These are phyloP conservation scores for Teunomyces kruisii DNA, from an alignment of 805 yeast genomes.

Conservation along the genomic window DNA sequence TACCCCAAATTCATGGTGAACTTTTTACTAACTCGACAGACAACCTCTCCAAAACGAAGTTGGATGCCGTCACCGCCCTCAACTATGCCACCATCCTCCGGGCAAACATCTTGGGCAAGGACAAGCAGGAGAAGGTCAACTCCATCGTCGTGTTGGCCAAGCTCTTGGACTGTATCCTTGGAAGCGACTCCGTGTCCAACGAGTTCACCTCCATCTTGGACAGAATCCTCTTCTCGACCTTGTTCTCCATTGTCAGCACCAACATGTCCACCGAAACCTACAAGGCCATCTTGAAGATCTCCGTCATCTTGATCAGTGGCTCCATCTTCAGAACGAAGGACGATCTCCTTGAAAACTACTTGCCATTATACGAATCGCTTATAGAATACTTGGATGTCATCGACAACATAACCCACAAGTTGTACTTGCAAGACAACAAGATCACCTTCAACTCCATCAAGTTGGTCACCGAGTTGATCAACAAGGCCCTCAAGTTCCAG, in stretches of 20 bases:
- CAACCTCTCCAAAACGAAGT: slow-evolving; percentile 26
- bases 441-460: slow-evolving; percentile 44
- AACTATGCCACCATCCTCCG: slow-evolving; percentile 38
- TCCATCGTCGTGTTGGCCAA: slow-evolving; percentile 55
- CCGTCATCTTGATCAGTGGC: slow-evolving; percentile 43
- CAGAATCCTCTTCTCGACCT: slow-evolving; percentile 36
- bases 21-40: slow-evolving; percentile 19
- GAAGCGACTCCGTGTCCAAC: slow-evolving; percentile 40
- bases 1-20: no score
- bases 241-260: slow-evolving; percentile 41
- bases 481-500: slow-evolving; percentile 40
- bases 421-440: slow-evolving; percentile 45
- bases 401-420: slow-evolving; percentile 41
- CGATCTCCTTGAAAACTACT: slow-evolving; percentile 33
- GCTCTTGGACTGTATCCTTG: slow-evolving; percentile 43
- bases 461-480: slow-evolving; percentile 45
- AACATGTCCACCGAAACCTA: slow-evolving; percentile 47
- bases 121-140: slow-evolving; percentile 51
- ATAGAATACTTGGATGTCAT: slow-evolving; percentile 41
- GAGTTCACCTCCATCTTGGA: slow-evolving; percentile 38
- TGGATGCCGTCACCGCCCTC: slow-evolving; percentile 33
- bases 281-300: slow-evolving; percentile 45
- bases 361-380: slow-evolving; percentile 36
- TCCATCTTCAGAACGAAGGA: slow-evolving; percentile 39
- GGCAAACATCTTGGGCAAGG: slow-evolving; percentile 43